Percentiles rank a stretch among this genome's conserved stretches.
Conservation (phyloP, 2,329 filamentous ascomycete species). For the Immersiporthe knoxdaviesiana region DNA sequence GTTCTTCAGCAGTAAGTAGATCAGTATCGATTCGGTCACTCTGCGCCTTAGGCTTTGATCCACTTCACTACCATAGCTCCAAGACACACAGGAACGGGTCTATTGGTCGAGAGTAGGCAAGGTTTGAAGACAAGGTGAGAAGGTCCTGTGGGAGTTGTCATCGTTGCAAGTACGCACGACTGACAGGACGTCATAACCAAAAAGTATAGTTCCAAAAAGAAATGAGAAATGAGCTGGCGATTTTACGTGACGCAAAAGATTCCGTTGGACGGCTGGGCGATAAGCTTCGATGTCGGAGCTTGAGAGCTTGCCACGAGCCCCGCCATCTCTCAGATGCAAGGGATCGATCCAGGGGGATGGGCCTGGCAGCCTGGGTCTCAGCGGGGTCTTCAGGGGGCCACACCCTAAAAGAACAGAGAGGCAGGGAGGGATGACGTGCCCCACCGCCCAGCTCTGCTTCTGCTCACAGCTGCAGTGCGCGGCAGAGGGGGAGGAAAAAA, state of each 20-base stretch:
- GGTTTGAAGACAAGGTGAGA: no score
- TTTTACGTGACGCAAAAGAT: not conserved
- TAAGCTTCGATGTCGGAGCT: conserved; percentile 26
- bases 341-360: conserved; percentile 10
- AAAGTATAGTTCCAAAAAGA: no score
- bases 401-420: not conserved
- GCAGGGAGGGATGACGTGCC: conserved; percentile 9
- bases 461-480: not conserved
- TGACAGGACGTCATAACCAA: not conserved
- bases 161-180: not conserved
- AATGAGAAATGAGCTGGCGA: not conserved
- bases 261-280: conserved; percentile 6
- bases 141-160: not conserved
- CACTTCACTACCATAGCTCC: no score
- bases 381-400: not conserved
- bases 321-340: conserved; percentile 18
- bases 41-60: no score
- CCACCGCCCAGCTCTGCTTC: not conserved
- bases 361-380: not conserved
- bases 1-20: no score
- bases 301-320: conserved; percentile 7
- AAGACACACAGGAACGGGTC: no score
- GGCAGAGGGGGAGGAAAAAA: not conserved
- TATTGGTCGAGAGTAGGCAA: not conserved
- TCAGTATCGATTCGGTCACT: no score